Conservation (phyloP, 202 grass and related monocot species). For the Panicum virgatum region DNA sequence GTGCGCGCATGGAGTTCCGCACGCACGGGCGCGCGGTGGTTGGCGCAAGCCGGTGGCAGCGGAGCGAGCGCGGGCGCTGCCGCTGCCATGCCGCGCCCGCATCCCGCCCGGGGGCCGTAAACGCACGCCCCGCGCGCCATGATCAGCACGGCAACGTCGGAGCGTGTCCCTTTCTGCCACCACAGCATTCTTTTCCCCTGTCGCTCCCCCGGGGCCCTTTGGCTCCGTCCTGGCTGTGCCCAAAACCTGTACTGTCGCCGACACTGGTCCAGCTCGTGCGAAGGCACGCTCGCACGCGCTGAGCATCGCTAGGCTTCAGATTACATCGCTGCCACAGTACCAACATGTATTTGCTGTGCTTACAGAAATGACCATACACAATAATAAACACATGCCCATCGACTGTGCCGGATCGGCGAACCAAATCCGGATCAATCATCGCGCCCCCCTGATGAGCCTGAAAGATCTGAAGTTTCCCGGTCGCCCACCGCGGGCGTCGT, state of each 20-base stretch:
- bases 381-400: background rate
- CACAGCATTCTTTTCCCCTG: background rate
- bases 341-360: background rate
- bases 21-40: background rate
- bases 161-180: background rate
- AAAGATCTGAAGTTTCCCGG: background rate
- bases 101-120: background rate
- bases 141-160: conserved; percentile 23
- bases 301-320: background rate
- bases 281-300: background rate
- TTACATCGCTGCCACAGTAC: background rate
- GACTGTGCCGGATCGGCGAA: background rate
- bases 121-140: too few relatives aligned
- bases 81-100: background rate
- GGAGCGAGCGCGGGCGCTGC: too few relatives aligned
- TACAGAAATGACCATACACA: background rate
- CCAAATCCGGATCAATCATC: background rate
- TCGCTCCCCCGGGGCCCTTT: background rate
- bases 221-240: background rate
- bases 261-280: background rate
- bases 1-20: background rate
- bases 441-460: background rate
- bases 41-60: background rate
- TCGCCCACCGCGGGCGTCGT: background rate
- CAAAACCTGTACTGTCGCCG: background rate